phyloP scores from a whole-genome alignment of 2,329 filamentous ascomycete genomes.

The Fusarium domesticum region DNA sequence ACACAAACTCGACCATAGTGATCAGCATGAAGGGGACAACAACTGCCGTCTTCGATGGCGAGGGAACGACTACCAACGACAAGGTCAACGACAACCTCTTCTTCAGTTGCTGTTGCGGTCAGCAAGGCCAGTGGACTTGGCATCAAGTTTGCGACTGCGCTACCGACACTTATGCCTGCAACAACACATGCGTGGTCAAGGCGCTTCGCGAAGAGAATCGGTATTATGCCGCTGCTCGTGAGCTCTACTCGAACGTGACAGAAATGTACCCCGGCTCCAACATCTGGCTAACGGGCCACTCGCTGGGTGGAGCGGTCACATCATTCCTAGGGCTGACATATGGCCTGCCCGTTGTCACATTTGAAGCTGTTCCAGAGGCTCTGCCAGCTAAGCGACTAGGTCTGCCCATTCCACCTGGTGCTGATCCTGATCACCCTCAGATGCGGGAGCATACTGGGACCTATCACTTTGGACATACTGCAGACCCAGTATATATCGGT shows the following conservation, averaged over 20 bases:
- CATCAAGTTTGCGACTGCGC: slow-evolving; percentile 92
- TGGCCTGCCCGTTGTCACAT: slow-evolving; percentile 85
- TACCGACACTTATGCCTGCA: slow-evolving; percentile 82
- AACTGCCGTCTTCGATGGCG: slow-evolving; percentile 90
- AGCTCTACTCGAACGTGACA: slow-evolving; percentile 90
- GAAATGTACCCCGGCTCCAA: slow-evolving; percentile 80
- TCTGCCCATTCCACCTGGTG: slow-evolving; percentile 77
- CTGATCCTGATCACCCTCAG: slow-evolving; percentile 69
- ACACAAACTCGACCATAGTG: slow-evolving; percentile 79
- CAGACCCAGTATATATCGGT: slow-evolving; percentile 92
- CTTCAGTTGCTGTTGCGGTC: slow-evolving; percentile 95
- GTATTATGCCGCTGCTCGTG: slow-evolving; percentile 85
- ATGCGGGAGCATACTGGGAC: slow-evolving; percentile 69
- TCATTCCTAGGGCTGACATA: slow-evolving; percentile 90
- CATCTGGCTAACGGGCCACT: slow-evolving; percentile 90
- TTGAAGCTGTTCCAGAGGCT: slow-evolving; percentile 89
- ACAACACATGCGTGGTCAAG: slow-evolving; percentile 80
- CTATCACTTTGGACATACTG: slow-evolving; percentile 92
- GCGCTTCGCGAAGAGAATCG: slow-evolving; percentile 78
- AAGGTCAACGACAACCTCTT: slow-evolving; percentile 98
- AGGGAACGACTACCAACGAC: slow-evolving; percentile 93
- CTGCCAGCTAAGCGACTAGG: slow-evolving; percentile 81
- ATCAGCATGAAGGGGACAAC: slow-evolving; percentile 92
- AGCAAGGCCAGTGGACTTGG: slow-evolving; percentile 88
- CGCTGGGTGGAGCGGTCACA: slow-evolving; percentile 82